phyloP scores from a whole-genome alignment of 2,329 filamentous ascomycete species.

The Alternaria brassicae region DNA sequence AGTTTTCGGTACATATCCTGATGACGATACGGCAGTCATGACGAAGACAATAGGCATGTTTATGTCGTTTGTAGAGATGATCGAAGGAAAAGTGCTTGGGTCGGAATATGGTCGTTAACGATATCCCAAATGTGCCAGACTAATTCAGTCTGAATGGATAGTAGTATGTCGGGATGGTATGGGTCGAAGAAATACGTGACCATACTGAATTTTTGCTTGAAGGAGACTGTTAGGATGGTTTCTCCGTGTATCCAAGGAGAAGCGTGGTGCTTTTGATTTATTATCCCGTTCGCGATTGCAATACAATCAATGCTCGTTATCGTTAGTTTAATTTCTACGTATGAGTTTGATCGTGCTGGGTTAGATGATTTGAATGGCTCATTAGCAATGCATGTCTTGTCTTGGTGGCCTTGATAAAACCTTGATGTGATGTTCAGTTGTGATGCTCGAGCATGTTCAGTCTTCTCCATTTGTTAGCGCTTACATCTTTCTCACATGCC shows the following conservation, averaged over 20 bases:
- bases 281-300: slow-evolving; percentile 1
- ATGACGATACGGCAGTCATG: slow-evolving; percentile 36
- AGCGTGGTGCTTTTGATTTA: slow-evolving; percentile 1
- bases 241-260: neutral
- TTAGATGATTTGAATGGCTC: neutral
- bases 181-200: neutral
- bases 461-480: neutral
- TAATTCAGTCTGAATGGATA: neutral
- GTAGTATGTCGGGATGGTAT: neutral
- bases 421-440: neutral
- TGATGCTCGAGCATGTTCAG: neutral
- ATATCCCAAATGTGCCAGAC: slow-evolving; percentile 13
- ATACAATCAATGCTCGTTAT: neutral
- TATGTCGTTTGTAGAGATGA: slow-evolving; percentile 2
- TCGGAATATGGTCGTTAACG: slow-evolving; percentile 10
- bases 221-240: neutral
- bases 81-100: slow-evolving; percentile 5
- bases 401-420: neutral
- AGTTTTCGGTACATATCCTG: slow-evolving; percentile 29
- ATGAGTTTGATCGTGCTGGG: neutral
- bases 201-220: neutral
- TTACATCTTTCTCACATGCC: neutral
- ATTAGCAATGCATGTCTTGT: neutral
- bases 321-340: neutral
- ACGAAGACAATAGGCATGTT: slow-evolving; percentile 13